Evolutionary conservation across 192 early-diverging fungal genomes (phyloP), one percentile per base, ranked within the genome.

Genomic region (Backusella tuberculispora): DNA sequence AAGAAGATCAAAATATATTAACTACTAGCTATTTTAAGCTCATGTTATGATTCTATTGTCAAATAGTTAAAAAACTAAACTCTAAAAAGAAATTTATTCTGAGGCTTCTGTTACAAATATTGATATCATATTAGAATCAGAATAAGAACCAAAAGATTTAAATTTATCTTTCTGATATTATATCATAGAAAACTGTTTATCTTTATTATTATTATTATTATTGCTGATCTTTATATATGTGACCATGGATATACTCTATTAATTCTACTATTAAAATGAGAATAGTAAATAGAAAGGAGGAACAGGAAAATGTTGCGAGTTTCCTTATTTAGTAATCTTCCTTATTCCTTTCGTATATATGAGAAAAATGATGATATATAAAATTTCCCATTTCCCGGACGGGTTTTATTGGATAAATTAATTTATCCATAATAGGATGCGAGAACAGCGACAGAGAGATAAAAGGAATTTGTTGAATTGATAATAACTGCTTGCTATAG

Each of bases 1-100:
- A 34, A 34, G 29, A 34, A 34, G 2, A 34, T 34, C 29, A 34
- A 34, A 0, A 0, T 34, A 34, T 34, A 2, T 34, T 34, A 34
- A 34, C 29, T 34, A 34, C 29, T 34, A 34, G 29, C 29, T 34
- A 34, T 34, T 60, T 12, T 21, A 24, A 60, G 5, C 21, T 34
- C 53, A 60, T 60, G 53, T 60, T 19, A 60, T 60, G 53, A 13
- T 60, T 26, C 24, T 60, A 60, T 60, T 60, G 53, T 60, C 53
- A 60, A 60, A 26, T 60, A 60, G 26, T 26, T 34, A 26, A 60
- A 3, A 9, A 19, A n/a, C 53, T 13, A 60, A 43, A 60, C 53
- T 60, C 0, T 3, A 60, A 24, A 26, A 24, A 34, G 29, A 34
- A 34, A 17, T 24, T 26, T 24, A 24, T 56, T 56, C 53, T 56